A percentile compares a stretch with the other conserved stretches of the same genome.
These are phyloP conservation scores for Trichoderma endophyticum DNA, from an alignment of 2,329 filamentous ascomycete genomes.

Conservation along the genomic window DNA sequence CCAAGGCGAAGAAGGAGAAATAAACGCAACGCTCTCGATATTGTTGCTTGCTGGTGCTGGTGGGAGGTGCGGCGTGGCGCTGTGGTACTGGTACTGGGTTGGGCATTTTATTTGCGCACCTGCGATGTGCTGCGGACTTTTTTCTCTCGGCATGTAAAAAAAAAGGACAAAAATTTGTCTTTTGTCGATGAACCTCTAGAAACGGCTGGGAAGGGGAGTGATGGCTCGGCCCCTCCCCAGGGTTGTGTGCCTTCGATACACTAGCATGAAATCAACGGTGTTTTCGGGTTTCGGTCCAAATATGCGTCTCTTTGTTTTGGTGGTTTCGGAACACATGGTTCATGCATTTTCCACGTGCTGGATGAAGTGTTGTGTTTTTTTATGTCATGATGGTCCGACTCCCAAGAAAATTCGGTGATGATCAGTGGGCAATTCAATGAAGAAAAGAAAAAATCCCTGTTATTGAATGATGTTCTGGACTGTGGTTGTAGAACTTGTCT, in stretches of 20 bases:
- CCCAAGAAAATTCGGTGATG: not conserved
- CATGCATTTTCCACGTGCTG: not conserved
- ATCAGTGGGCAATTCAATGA: constrained; percentile 7
- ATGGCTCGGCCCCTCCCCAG: constrained; percentile 26
- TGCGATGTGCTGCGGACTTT: constrained; percentile 28
- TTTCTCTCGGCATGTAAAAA: constrained; percentile 23
- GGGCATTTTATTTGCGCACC: constrained; percentile 26
- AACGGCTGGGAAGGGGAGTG: constrained; percentile 29
- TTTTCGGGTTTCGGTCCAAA: constrained; percentile 40
- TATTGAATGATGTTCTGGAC: not conserved
- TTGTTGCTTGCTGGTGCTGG: constrained; percentile 25
- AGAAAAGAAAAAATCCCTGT: not conserved
- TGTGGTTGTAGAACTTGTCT: not conserved
- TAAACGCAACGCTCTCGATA: constrained; percentile 49
- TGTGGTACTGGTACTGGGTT: constrained; percentile 27
- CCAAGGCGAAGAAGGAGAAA: constrained; percentile 91
- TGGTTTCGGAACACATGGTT: not conserved
- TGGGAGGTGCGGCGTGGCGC: constrained; percentile 10
- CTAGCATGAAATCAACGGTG: constrained; percentile 44
- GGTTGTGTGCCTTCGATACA: constrained; percentile 35
- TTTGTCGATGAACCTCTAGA: constrained; percentile 30
- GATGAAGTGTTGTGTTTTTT: not conserved
- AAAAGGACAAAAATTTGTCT: not conserved
- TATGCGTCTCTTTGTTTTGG: not conserved
- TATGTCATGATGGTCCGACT: constrained; percentile 4